Conservation (phyloP, 2,329 filamentous ascomycete genomes). For the Tricladium varicosporioides region DNA sequence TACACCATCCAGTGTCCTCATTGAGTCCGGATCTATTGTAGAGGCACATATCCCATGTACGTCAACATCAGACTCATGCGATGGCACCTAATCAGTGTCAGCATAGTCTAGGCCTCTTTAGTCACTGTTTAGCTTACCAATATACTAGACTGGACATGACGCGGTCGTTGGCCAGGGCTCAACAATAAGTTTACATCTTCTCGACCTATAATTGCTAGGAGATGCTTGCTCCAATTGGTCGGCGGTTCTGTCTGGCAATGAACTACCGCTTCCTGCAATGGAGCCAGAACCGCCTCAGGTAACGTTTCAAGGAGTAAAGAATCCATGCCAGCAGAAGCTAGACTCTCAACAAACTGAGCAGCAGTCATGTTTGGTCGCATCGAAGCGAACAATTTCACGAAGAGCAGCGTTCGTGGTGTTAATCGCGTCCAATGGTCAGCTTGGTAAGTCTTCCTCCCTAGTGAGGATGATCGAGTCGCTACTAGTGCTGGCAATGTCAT, state of each 20-base stretch:
- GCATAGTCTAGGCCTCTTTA: slow-evolving; percentile 8
- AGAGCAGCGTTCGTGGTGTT: slow-evolving; percentile 67
- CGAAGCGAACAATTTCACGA: slow-evolving; percentile 65
- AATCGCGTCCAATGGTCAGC: slow-evolving; percentile 27
- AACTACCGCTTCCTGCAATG: slow-evolving; percentile 80
- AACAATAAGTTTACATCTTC: slow-evolving; percentile 75
- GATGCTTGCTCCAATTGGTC: slow-evolving; percentile 66
- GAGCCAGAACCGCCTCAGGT: slow-evolving; percentile 78
- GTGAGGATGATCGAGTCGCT: slow-evolving; percentile 28
- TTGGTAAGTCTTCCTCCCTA: slow-evolving; percentile 14
- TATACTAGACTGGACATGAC: slow-evolving; percentile 24
- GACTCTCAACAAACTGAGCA: slow-evolving; percentile 68
- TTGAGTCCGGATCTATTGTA: slow-evolving; percentile 54
- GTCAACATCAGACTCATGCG: slow-evolving; percentile 69
- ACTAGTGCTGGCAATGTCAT: slow-evolving; percentile 50
- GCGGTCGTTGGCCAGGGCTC: slow-evolving; percentile 42
- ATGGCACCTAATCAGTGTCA: slow-evolving; percentile 45
- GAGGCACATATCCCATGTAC: slow-evolving; percentile 73
- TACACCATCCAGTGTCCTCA: slow-evolving; percentile 68
- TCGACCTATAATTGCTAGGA: slow-evolving; percentile 75
- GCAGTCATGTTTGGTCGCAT: slow-evolving; percentile 51
- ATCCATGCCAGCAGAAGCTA: slow-evolving; percentile 69
- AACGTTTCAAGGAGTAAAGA: slow-evolving; percentile 72
- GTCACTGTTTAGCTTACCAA: slow-evolving; percentile 20
- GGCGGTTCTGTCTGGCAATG: slow-evolving; percentile 81